Evolutionary conservation across 768 basidiomycete genomes (phyloP).

Genomic region (Daedaleopsis sinensis): DNA sequence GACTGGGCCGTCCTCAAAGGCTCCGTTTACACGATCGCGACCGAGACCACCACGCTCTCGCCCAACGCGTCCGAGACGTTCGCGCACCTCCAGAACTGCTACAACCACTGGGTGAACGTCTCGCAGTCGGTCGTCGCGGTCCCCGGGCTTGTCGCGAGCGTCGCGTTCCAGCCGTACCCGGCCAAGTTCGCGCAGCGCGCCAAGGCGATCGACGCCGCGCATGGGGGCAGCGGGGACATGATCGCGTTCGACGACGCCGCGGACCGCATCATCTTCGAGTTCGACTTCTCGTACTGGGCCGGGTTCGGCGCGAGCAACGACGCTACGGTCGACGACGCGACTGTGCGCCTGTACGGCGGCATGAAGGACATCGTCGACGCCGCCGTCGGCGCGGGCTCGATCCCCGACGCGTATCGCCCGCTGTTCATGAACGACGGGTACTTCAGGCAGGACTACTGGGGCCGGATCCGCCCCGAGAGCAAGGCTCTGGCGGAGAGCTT

Average conservation of each 20-base stretch:
- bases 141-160: background rate
- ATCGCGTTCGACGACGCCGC: background rate
- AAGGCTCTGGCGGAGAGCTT: background rate
- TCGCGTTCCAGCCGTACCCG: background rate
- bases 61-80: too few relatives aligned
- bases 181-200: background rate
- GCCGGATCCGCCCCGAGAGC: background rate
- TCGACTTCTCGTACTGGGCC: background rate
- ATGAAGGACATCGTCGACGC: background rate
- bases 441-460: background rate
- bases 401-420: background rate
- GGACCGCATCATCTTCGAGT: background rate
- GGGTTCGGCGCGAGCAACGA: background rate
- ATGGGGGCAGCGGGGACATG: background rate
- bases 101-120: background rate
- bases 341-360: background rate
- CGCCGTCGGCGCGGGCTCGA: background rate
- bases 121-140: background rate
- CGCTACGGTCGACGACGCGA: background rate
- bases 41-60: background rate
- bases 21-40: background rate
- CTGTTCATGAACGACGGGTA: background rate
- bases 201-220: background rate
- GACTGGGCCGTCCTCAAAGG: background rate
- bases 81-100: too few relatives aligned